These are phyloP conservation scores for Diaporthe ilicicola DNA, from an alignment of 2,329 filamentous ascomycete species.

Conservation along the genomic window DNA sequence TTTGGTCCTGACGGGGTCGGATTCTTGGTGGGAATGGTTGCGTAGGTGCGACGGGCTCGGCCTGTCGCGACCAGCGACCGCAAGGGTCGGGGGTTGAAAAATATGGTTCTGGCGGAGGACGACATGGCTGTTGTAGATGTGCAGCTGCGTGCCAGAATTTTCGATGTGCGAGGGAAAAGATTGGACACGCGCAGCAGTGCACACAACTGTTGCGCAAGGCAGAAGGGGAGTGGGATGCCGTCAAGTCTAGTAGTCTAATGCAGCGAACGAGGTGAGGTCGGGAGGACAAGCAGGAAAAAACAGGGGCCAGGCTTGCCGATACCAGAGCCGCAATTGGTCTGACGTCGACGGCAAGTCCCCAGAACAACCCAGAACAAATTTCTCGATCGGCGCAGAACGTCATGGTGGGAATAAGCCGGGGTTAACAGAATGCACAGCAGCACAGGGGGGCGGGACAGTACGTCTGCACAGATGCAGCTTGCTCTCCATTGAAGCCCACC, in stretches of 20 bases:
- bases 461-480: background rate
- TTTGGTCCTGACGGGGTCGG: slow-evolving; percentile 39
- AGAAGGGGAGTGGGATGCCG: background rate
- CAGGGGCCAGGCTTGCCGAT: slow-evolving; percentile 20
- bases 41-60: slow-evolving; percentile 38
- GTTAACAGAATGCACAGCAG: background rate
- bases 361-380: background rate
- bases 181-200: background rate
- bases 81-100: slow-evolving; percentile 43
- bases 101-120: slow-evolving; percentile 34
- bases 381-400: background rate
- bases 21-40: slow-evolving; percentile 41
- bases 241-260: background rate
- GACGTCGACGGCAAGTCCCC: slow-evolving; percentile 15
- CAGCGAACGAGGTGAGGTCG: slow-evolving; percentile 5
- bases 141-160: background rate
- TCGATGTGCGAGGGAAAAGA: background rate
- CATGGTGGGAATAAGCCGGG: slow-evolving; percentile 13
- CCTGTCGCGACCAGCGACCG: slow-evolving; percentile 31
- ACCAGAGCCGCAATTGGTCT: slow-evolving; percentile 19
- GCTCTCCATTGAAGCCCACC: too few relatives aligned
- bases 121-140: slow-evolving; percentile 25
- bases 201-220: background rate
- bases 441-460: background rate
- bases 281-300: background rate